These are phyloP conservation scores for Penicillium freii DNA, from an alignment of 2,329 filamentous ascomycete genomes.

Conservation along the genomic window DNA sequence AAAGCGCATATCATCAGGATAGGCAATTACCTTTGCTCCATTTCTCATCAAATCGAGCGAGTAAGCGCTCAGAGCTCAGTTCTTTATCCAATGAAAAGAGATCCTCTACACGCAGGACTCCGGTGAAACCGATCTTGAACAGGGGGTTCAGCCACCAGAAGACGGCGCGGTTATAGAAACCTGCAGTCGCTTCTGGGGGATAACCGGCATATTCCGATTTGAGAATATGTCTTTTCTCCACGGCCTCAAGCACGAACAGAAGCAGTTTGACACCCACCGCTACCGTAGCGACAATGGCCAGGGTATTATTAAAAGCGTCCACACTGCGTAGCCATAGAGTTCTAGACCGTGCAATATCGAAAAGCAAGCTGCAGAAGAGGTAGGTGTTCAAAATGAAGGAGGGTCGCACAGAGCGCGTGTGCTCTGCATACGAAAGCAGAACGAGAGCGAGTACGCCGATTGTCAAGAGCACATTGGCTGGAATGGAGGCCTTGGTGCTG, in stretches of 20 bases:
- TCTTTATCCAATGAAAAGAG: slow-evolving; percentile 48
- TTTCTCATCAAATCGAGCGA: slow-evolving; percentile 35
- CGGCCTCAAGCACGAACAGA: slow-evolving; percentile 47
- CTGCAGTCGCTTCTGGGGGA: slow-evolving; percentile 53
- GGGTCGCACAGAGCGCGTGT: slow-evolving; percentile 46
- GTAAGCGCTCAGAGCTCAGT: slow-evolving; percentile 43
- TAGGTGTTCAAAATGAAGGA: slow-evolving; percentile 51
- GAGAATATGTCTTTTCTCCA: slow-evolving; percentile 46
- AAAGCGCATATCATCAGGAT: neutral
- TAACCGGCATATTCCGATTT: slow-evolving; percentile 38
- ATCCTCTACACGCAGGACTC: slow-evolving; percentile 45
- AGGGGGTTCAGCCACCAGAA: slow-evolving; percentile 58
- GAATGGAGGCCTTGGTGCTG: slow-evolving; percentile 37
- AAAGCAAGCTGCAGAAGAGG: slow-evolving; percentile 46
- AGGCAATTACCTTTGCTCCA: slow-evolving; percentile 42
- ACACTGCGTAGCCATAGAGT: slow-evolving; percentile 43
- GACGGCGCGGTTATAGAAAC: slow-evolving; percentile 49
- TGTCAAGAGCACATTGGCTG: slow-evolving; percentile 32
- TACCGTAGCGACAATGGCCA: slow-evolving; percentile 46
- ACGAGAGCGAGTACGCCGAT: slow-evolving; percentile 34
- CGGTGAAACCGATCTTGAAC: slow-evolving; percentile 50
- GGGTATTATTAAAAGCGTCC: slow-evolving; percentile 31
- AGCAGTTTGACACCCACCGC: slow-evolving; percentile 45
- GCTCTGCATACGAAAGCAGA: slow-evolving; percentile 49
- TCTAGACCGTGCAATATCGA: slow-evolving; percentile 48